Conservation (phyloP, 2,329 filamentous ascomycete species). For the Metarhizium robertsii region DNA sequence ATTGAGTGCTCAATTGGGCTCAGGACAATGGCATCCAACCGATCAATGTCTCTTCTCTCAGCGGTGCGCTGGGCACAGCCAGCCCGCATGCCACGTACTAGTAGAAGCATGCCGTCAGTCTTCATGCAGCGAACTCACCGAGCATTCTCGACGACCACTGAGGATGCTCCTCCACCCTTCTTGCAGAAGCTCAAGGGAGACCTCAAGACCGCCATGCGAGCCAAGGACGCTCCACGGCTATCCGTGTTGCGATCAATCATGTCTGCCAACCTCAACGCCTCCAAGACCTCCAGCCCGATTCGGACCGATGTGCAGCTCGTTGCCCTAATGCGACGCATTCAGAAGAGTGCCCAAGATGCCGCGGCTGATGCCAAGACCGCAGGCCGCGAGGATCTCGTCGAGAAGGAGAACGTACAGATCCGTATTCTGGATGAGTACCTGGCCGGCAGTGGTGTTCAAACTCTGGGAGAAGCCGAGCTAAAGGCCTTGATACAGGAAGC, state of each 20-base stretch:
- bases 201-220: conserved; percentile 57
- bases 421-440: conserved; percentile 57
- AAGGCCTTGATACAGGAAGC: conserved; percentile 39
- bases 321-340: conserved; percentile 55
- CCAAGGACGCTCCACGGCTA: conserved; percentile 55
- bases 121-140: conserved; percentile 11
- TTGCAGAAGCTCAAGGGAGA: conserved; percentile 48
- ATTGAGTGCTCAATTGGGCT: background rate
- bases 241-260: conserved; percentile 60
- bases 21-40: conserved; percentile 15
- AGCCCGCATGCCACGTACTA: background rate
- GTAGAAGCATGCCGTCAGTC: background rate
- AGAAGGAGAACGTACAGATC: conserved; percentile 60
- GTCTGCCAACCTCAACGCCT: conserved; percentile 62
- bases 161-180: conserved; percentile 32
- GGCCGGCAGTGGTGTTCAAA: conserved; percentile 47
- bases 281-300: conserved; percentile 63
- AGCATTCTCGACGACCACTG: conserved; percentile 24
- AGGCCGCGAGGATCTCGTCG: conserved; percentile 57
- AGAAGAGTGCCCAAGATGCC: conserved; percentile 47
- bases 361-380: conserved; percentile 54
- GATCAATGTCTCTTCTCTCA: conserved; percentile 13
- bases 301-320: conserved; percentile 61
- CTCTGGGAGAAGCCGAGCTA: conserved; percentile 50
- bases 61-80: conserved; percentile 12